Evolutionary conservation across 257 asterid genomes (phyloP).

Genomic region (Nicotiana undulata): DNA sequence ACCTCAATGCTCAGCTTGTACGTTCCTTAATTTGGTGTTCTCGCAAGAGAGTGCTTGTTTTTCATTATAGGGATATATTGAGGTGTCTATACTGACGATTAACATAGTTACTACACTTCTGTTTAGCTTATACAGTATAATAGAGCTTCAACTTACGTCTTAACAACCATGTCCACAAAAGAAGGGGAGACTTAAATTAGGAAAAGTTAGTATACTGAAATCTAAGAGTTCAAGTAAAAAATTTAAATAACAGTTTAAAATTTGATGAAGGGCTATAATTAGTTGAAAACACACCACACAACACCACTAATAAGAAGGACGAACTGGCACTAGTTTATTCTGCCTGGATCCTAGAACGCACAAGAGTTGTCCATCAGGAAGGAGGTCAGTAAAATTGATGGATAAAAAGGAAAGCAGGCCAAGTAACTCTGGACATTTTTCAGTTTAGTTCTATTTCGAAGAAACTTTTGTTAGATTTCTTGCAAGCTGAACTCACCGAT

Average conservation of each 20-base stretch:
- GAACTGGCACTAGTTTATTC: neutral
- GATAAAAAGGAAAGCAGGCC: neutral
- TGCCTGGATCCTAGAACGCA: neutral
- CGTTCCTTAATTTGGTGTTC: conserved; percentile 20
- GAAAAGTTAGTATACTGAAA: neutral
- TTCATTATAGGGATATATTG: neutral
- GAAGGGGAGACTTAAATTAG: neutral
- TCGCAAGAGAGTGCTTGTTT: neutral
- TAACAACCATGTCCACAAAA: neutral
- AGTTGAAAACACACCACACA: neutral
- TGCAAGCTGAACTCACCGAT: neutral
- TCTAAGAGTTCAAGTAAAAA: neutral
- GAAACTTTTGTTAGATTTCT: neutral
- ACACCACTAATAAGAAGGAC: neutral
- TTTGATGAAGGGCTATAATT: neutral
- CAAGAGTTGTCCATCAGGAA: neutral
- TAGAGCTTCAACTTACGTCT: neutral
- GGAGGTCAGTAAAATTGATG: neutral
- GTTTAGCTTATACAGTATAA: neutral
- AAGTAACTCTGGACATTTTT: neutral
- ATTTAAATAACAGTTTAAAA: neutral
- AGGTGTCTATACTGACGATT: neutral
- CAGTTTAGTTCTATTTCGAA: neutral
- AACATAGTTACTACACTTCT: neutral
- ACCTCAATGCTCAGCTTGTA: conserved; percentile 92